Percentiles rank a stretch among this genome's conserved stretches.
phyloP scores from a whole-genome alignment of 2,329 filamentous ascomycete genomes.

The Blumeria graminis region DNA sequence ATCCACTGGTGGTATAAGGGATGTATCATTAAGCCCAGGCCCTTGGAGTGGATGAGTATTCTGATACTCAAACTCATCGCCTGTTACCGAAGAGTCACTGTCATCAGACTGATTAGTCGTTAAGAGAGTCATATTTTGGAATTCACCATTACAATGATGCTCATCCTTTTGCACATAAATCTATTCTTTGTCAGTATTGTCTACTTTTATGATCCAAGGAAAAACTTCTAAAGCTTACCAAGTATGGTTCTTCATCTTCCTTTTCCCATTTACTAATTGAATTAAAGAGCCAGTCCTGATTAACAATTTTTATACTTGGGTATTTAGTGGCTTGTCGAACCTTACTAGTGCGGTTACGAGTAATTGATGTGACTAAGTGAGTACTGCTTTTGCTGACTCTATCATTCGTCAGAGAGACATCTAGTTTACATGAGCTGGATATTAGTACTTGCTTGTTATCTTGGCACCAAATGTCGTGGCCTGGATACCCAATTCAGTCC shows the following conservation, averaged over 20 bases:
- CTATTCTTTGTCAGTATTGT: constrained; percentile 6
- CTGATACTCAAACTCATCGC: constrained; percentile 16
- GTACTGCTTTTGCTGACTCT: constrained; percentile 39
- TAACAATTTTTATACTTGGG: constrained; percentile 70
- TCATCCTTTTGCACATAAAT: constrained; percentile 53
- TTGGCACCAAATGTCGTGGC: constrained; percentile 64
- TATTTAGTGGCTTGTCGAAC: constrained; percentile 67
- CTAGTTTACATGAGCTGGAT: neutral
- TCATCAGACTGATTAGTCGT: constrained; percentile 11
- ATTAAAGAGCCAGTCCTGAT: constrained; percentile 68
- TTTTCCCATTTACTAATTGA: constrained; percentile 66
- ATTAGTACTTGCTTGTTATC: constrained; percentile 20
- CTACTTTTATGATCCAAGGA: neutral
- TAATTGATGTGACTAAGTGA: constrained; percentile 47
- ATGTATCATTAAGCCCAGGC: too few relatives aligned
- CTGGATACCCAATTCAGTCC: constrained; percentile 71
- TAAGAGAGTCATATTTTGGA: constrained; percentile 9
- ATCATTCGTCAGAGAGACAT: constrained; percentile 1
- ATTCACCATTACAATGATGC: constrained; percentile 15
- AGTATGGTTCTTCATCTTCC: constrained; percentile 43
- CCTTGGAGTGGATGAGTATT: too few relatives aligned
- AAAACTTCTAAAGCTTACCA: constrained; percentile 7
- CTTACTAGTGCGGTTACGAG: constrained; percentile 63
- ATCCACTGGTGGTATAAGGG: constrained; percentile 17
- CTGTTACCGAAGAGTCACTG: constrained; percentile 20